These are phyloP conservation scores for Yarrowia phangngaensis DNA, from an alignment of 805 yeast species.

Conservation along the genomic window DNA sequence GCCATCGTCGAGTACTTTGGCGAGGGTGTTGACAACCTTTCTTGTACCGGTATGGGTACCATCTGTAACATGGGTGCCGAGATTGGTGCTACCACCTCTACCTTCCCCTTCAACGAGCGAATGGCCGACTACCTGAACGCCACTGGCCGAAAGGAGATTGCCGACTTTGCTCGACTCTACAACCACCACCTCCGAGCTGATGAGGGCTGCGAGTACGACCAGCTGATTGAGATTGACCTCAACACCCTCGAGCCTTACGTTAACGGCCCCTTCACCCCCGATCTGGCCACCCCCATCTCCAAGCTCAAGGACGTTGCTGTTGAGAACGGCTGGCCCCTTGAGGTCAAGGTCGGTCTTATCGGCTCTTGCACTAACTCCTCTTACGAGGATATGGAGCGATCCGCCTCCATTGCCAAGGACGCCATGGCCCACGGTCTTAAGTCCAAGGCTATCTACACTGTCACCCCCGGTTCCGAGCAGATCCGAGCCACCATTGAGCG, in stretches of 20 bases:
- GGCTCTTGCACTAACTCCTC: conserved; percentile 99
- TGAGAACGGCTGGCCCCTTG: conserved; percentile 87
- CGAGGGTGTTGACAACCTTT: conserved; percentile 85
- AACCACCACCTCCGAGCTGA: conserved; percentile 69
- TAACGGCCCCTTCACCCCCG: conserved; percentile 98
- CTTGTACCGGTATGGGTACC: conserved; percentile 99
- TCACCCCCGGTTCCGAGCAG: conserved; percentile 98
- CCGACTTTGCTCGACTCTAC: conserved; percentile 72
- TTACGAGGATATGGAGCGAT: conserved; percentile 96
- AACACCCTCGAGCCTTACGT: conserved; percentile 89
- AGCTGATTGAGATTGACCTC: conserved; percentile 85
- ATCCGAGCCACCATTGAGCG: conserved; percentile 96
- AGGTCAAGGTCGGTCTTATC: conserved; percentile 88
- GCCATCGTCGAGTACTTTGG: conserved; percentile 94
- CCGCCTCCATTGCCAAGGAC: conserved; percentile 86
- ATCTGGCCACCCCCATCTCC: conserved; percentile 92
- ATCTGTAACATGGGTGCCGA: conserved; percentile 99
- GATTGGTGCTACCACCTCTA: conserved; percentile 97
- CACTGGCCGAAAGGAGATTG: conserved; percentile 80
- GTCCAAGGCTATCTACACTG: conserved; percentile 87
- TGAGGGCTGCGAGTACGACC: conserved; percentile 89
- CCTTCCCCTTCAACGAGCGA: conserved; percentile 92
- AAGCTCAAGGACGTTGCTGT: conserved; percentile 78
- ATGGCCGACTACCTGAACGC: conserved; percentile 83
- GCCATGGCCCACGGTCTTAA: conserved; percentile 89